These are phyloP conservation scores for Pyrenophora teres DNA, from an alignment of 2,329 filamentous ascomycete species.

Conservation along the genomic window DNA sequence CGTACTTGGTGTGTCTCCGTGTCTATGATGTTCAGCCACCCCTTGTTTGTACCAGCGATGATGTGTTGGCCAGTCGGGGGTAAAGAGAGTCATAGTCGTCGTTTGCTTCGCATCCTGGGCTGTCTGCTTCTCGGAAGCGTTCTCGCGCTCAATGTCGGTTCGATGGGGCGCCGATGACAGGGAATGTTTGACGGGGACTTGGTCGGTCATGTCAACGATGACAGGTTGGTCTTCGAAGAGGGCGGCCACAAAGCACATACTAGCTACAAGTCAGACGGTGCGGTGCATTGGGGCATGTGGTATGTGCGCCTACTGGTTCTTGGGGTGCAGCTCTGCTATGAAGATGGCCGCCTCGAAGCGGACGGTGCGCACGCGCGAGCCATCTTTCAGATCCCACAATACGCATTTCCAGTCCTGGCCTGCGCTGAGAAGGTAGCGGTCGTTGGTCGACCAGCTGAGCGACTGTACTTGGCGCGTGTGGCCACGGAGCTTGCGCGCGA, in stretches of 20 bases:
- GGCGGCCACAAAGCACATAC: conserved; percentile 83
- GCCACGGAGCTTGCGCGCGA: conserved; percentile 89
- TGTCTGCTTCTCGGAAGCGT: conserved; percentile 79
- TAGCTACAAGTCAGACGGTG: conserved; percentile 43
- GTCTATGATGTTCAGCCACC: conserved; percentile 94
- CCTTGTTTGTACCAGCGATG: conserved; percentile 90
- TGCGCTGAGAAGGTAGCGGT: conserved; percentile 86
- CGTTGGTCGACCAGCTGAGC: conserved; percentile 91
- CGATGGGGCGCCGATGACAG: conserved; percentile 84
- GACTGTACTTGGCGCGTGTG: conserved; percentile 95
- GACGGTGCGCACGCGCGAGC: conserved; percentile 76
- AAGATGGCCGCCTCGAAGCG: conserved; percentile 93
- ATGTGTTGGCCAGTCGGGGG: conserved; percentile 83
- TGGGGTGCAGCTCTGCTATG: conserved; percentile 92
- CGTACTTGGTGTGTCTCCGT: conserved; percentile 79
- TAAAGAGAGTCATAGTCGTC: conserved; percentile 91
- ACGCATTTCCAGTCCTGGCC: conserved; percentile 97
- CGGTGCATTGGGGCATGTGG: not conserved
- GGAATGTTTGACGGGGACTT: conserved; percentile 72
- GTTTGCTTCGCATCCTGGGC: conserved; percentile 94
- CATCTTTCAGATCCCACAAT: conserved; percentile 85
- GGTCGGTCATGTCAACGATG: conserved; percentile 77
- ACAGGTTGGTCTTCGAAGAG: conserved; percentile 92
- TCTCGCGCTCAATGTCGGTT: conserved; percentile 70
- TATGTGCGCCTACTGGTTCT: conserved; percentile 70